Evolutionary conservation across 345 rosid species (phyloP).

Genomic region (Eucalyptus caleyi): DNA sequence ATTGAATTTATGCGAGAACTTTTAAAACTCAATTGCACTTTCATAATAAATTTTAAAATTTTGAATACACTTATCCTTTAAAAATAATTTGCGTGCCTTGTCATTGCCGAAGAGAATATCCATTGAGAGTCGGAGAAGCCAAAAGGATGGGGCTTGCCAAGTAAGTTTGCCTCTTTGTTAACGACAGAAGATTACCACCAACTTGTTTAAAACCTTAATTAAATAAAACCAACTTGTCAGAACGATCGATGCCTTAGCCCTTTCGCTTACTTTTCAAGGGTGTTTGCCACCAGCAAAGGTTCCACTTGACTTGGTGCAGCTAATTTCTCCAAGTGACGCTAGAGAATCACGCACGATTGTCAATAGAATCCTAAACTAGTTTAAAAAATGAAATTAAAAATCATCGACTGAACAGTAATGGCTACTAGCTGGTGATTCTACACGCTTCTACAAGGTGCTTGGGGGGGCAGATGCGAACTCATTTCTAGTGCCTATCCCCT

Average conservation of each 20-base stretch:
- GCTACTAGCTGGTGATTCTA: neutral
- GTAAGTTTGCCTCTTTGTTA: neutral
- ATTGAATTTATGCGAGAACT: accelerated
- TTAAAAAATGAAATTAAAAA: neutral
- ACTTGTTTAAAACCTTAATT: neutral
- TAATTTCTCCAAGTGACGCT: neutral
- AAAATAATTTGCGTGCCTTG: neutral
- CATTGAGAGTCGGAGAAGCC: neutral
- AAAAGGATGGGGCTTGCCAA: neutral
- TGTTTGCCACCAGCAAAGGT: neutral
- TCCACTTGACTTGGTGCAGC: neutral
- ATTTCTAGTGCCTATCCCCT: neutral
- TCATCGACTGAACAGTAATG: neutral
- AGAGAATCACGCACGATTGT: neutral
- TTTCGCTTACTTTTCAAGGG: neutral
- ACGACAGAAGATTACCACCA: neutral
- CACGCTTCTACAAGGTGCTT: neutral
- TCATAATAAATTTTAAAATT: too few relatives aligned
- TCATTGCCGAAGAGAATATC: neutral
- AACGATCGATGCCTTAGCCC: neutral
- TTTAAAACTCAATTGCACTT: accelerated
- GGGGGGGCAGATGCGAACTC: neutral
- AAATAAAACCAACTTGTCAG: neutral
- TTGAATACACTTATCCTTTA: too few relatives aligned
- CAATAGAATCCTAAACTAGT: neutral